A percentile compares a stretch with the other conserved stretches of the same genome.
These are phyloP conservation scores for Fusarium sp. DNA, from an alignment of 2,329 filamentous ascomycete genomes.

Conservation along the genomic window DNA sequence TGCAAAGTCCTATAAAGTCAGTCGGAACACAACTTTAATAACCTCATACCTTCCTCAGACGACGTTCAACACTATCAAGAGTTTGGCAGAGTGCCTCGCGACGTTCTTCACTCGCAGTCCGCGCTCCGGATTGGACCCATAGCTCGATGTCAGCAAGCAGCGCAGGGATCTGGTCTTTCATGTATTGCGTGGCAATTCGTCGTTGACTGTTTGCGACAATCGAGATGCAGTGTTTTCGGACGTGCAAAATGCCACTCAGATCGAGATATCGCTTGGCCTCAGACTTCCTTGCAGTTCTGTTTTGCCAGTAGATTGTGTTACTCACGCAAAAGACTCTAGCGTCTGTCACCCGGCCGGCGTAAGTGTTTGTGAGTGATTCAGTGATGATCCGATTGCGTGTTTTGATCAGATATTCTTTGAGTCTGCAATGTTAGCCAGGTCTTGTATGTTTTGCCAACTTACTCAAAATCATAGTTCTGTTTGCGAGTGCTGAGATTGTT, in stretches of 20 bases:
- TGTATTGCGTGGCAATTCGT: constrained; percentile 51
- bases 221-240: constrained; percentile 58
- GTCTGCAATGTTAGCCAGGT: constrained; percentile 28
- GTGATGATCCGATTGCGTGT: constrained; percentile 54
- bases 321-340: constrained; percentile 59
- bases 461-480: constrained; percentile 41
- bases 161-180: constrained; percentile 55
- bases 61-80: constrained; percentile 49
- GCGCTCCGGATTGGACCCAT: constrained; percentile 59
- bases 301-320: constrained; percentile 57
- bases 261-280: constrained; percentile 47
- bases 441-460: constrained; percentile 6
- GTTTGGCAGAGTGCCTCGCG: constrained; percentile 49
- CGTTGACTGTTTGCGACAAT: constrained; percentile 58
- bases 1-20: constrained; percentile 45
- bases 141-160: constrained; percentile 55
- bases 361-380: constrained; percentile 44
- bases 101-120: constrained; percentile 52
- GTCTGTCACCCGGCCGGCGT: constrained; percentile 42
- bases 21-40: neutral
- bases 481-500: constrained; percentile 21
- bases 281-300: constrained; percentile 44
- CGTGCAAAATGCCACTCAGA: constrained; percentile 56
- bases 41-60: constrained; percentile 48
- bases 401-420: constrained; percentile 51